Percentiles rank a stretch among this genome's conserved stretches.
Evolutionary conservation across 148 eudicot genomes (phyloP).

Genomic region (Talinum fruticosum): DNA sequence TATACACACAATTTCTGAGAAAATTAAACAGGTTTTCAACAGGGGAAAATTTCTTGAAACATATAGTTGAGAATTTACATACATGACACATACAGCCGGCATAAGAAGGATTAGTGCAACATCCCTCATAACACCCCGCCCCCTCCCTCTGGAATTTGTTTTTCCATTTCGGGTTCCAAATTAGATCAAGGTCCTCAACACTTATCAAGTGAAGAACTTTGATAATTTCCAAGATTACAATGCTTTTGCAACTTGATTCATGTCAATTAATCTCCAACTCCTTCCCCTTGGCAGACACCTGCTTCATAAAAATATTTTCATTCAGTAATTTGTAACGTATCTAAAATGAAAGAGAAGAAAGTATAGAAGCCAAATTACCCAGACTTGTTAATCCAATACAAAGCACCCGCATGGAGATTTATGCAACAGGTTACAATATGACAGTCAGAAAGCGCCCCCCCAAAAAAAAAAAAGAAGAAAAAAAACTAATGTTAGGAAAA

Average conservation of each 20-base stretch:
- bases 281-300: neutral
- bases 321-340: neutral
- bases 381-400: neutral
- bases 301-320: neutral
- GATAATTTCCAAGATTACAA: neutral
- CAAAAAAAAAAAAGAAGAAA: neutral
- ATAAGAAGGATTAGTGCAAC: slow-evolving; percentile 1
- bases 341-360: neutral
- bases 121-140: neutral
- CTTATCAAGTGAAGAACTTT: neutral
- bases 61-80: slow-evolving; percentile 16
- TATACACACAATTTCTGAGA: no score
- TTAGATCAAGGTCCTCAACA: neutral
- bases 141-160: neutral
- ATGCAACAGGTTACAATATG: neutral
- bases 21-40: neutral
- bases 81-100: slow-evolving; percentile 3
- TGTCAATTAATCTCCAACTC: neutral
- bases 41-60: neutral
- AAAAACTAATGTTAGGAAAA: no score
- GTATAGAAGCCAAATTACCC: neutral
- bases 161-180: neutral
- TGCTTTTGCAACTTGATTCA: neutral
- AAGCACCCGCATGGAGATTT: neutral
- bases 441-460: neutral